Conservation (phyloP, 345 rosid species). For the Angophora floribunda region DNA sequence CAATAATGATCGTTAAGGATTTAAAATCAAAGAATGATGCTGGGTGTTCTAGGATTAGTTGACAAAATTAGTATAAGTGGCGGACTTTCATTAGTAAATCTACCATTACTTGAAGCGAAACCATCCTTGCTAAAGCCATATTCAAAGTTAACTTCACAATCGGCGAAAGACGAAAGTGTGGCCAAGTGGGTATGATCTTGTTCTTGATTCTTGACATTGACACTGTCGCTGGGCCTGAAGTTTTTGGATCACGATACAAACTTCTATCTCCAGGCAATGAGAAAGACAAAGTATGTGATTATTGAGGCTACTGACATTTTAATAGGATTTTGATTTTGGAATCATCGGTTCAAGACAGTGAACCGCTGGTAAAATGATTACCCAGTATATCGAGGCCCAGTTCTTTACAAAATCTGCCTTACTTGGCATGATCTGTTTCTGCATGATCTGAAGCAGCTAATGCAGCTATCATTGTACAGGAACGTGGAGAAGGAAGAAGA, state of each 20-base stretch:
- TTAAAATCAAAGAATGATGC: background rate
- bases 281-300: background rate
- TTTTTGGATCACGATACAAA: background rate
- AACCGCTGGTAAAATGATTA: background rate
- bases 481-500: constrained; percentile 66
- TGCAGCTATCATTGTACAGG: constrained; percentile 19
- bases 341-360: background rate
- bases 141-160: background rate
- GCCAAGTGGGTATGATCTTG: background rate
- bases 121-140: background rate
- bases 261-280: background rate
- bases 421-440: background rate
- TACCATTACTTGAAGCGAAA: background rate
- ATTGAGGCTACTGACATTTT: background rate
- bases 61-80: background rate
- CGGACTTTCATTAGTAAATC: background rate
- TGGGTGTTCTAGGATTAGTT: background rate
- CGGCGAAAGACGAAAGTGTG: background rate
- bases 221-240: background rate
- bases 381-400: background rate
- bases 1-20: background rate
- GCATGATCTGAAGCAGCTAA: background rate
- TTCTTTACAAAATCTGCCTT: background rate
- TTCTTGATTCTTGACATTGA: background rate
- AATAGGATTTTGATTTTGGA: background rate